phyloP scores from a whole-genome alignment of 352 stramenopile genomes.

The Pelagophyceae sp. region DNA sequence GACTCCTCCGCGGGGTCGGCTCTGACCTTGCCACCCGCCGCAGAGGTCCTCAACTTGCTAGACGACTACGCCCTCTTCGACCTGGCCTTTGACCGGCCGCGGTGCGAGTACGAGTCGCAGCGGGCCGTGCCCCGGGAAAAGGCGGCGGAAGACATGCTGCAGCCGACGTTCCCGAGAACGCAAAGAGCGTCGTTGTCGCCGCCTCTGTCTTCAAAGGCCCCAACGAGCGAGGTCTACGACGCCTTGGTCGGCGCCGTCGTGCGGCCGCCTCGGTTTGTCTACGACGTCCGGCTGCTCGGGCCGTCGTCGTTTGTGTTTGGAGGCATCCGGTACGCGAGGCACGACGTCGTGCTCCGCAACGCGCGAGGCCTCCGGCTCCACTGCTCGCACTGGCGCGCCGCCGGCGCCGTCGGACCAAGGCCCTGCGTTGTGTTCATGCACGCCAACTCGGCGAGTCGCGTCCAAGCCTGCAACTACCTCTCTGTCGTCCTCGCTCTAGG shows the following conservation, averaged over 20 bases:
- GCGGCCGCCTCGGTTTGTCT: conserved; percentile 16
- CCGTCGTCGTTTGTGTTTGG: conserved; percentile 7
- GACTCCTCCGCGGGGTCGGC: background rate
- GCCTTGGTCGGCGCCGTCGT: conserved; percentile 9
- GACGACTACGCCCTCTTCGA: conserved; percentile 15
- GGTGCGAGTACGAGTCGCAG: conserved; percentile 8
- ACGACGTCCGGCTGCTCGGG: conserved; percentile 2
- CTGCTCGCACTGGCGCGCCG: conserved; percentile 7
- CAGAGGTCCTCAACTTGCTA: background rate
- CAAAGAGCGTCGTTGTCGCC: background rate
- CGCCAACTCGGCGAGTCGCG: conserved; percentile 1
- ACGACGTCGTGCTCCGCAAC: conserved; percentile 9
- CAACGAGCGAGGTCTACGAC: background rate
- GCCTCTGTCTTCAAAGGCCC: background rate
- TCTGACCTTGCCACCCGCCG: background rate
- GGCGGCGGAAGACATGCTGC: too few species aligned
- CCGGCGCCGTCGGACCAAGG: too few species aligned
- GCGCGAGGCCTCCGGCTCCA: background rate
- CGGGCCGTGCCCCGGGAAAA: too few species aligned
- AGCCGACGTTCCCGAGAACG: background rate
- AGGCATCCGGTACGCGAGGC: background rate
- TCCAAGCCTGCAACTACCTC: conserved; percentile 15
- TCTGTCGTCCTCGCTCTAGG: background rate
- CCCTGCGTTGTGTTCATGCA: conserved; percentile 14
- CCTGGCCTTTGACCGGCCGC: background rate